Base-by-base conservation (phyloP, 306 rosid genomes). In the Clitoria ternatea region DNA sequence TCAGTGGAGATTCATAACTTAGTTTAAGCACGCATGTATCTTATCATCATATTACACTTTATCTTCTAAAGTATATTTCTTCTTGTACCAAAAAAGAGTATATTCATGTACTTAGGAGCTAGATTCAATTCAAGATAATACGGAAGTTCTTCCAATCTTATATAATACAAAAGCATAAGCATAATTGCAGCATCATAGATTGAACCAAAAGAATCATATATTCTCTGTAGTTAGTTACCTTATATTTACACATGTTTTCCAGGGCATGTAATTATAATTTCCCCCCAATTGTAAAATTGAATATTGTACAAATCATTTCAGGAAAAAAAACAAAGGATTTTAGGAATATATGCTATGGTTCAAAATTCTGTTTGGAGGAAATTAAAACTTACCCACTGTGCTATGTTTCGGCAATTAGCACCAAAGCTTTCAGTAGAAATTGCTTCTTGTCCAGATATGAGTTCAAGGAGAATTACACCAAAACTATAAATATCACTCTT, bases 381-480 rank as follows among this genome's bases (percentile, higher is more conserved):
- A 78, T 77, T 42, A 39, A 67, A 48, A 78, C 95, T 85, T 83
- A 95, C 97, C 99, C 99, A 95, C 32, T 91, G 99, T 76, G 89
- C 97, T 47, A 95, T 87, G 82, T 89, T 91, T 57, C 97, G 84
- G 86, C 97, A 91, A 86, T 91, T 89, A 53, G 77, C 96, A 68
- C 99, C 99, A 64, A 95, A 91, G 77, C 50, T 94, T 33, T 87
- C 94, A 43, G 87, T 94, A 14, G 99, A 94, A 83, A 94, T 94
- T 36, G 99, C 99, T 86, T 94, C 99, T 80, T 91, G 96, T 75
- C 99, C 99, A 3, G 99, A 94, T 78, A 94, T 87, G 76, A 95
- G 84, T 84, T 95, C 99, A 48, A 95, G 97, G 79, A 95, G 99
- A 83, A 95, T 91, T 61, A 95, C 99, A 0, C 97, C 99, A 29